These are phyloP conservation scores for Citrullus colocynthis DNA, from an alignment of 306 rosid genomes.

Conservation along the genomic window DNA sequence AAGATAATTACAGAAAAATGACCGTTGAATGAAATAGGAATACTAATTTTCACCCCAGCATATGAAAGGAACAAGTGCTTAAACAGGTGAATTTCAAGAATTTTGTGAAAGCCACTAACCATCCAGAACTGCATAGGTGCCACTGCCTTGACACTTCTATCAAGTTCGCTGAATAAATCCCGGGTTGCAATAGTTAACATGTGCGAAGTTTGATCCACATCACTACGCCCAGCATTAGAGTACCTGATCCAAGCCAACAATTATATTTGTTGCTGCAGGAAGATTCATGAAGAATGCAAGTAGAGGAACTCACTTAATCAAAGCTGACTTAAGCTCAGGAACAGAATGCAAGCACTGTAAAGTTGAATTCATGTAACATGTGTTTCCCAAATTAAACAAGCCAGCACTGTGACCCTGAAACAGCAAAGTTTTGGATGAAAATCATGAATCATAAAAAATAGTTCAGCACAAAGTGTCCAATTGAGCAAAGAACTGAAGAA, in stretches of 20 bases:
- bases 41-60: background rate
- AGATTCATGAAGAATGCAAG: background rate
- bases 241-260: slow-evolving; percentile 32
- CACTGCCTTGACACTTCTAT: slow-evolving; percentile 82
- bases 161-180: slow-evolving; percentile 78
- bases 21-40: background rate
- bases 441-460: background rate
- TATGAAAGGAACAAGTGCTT: slow-evolving; percentile 1
- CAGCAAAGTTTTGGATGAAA: background rate
- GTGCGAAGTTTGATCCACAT: slow-evolving; percentile 90
- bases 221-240: slow-evolving; percentile 61
- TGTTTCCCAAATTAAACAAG: slow-evolving; percentile 88
- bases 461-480: slow-evolving; percentile 5
- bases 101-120: slow-evolving; percentile 32
- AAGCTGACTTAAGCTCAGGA: slow-evolving; percentile 94
- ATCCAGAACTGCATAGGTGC: slow-evolving; percentile 99
- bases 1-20: background rate
- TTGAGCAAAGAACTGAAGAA: background rate
- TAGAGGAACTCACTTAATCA: slow-evolving; percentile 47
- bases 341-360: slow-evolving; percentile 95
- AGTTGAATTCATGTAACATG: slow-evolving; percentile 98
- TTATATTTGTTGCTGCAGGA: background rate
- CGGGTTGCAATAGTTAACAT: slow-evolving; percentile 83
- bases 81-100: slow-evolving; percentile 1
- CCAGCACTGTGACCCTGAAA: slow-evolving; percentile 90